These are phyloP conservation scores for Pterocarpus santalinus DNA, from an alignment of 306 rosid genomes.

Conservation along the genomic window DNA sequence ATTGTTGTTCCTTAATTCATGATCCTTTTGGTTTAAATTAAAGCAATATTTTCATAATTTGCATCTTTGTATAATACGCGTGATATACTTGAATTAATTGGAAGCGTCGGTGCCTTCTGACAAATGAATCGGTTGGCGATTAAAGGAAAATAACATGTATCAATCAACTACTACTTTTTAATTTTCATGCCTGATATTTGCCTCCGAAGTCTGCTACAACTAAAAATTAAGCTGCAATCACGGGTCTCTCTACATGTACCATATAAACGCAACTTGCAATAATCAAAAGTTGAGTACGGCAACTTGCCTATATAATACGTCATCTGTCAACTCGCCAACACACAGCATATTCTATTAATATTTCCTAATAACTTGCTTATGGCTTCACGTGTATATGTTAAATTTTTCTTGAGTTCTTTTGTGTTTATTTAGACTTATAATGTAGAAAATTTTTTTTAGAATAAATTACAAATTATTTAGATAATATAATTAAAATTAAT, in stretches of 20 bases:
- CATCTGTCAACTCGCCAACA: constrained; percentile 33
- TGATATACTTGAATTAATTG: background rate
- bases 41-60: too few relatives aligned
- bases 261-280: constrained; percentile 27
- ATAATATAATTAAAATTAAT: background rate
- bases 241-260: constrained; percentile 38
- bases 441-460: background rate
- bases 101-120: constrained; percentile 26
- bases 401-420: background rate
- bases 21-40: background rate
- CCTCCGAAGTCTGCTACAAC: background rate
- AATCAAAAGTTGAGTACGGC: constrained; percentile 24
- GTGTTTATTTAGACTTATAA: background rate
- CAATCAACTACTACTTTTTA: background rate
- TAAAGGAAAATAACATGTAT: background rate
- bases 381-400: constrained; percentile 38
- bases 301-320: constrained; percentile 3
- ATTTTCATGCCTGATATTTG: constrained; percentile 3
- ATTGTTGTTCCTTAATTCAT: background rate
- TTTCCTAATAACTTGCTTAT: background rate
- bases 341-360: constrained; percentile 14
- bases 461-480: background rate
- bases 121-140: background rate
- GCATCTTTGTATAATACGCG: too few relatives aligned
- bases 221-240: constrained; percentile 38